A percentile compares a stretch with the other conserved stretches of the same genome.
Conservation (phyloP, 371 early-diverging fungal species). For the Mortierella sp. region DNA sequence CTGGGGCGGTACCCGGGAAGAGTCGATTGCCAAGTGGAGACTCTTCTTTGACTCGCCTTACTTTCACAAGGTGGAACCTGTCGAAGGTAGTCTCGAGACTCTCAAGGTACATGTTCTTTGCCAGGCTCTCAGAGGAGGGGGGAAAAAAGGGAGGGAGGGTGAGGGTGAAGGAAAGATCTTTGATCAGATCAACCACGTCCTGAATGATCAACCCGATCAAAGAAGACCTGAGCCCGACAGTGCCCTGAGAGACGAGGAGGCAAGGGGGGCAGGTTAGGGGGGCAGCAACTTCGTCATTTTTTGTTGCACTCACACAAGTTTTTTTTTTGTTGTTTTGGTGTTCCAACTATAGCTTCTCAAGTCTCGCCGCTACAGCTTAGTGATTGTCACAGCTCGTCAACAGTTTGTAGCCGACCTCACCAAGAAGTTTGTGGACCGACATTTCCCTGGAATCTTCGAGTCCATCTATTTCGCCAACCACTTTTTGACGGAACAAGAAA, state of each 20-base stretch:
- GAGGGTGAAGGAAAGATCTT: no score
- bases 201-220: no score
- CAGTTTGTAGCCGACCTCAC: slow-evolving; percentile 63
- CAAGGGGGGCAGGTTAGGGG: no score
- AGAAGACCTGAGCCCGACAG: no score
- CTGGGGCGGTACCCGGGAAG: slow-evolving; percentile 62
- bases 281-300: no score
- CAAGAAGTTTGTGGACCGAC: slow-evolving; percentile 62
- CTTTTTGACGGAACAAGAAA: slow-evolving; percentile 57
- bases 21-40: slow-evolving; percentile 58
- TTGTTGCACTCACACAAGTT: no score
- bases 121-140: no score
- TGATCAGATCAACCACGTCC: no score
- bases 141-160: no score
- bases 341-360: slow-evolving; percentile 48
- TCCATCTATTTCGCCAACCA: slow-evolving; percentile 64
- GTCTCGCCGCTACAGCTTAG: slow-evolving; percentile 58
- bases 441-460: slow-evolving; percentile 64
- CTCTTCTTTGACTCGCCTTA: slow-evolving; percentile 61
- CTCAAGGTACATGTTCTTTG: slow-evolving; percentile 57
- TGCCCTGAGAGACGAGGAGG: no score
- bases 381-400: slow-evolving; percentile 62
- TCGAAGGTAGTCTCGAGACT: slow-evolving; percentile 63
- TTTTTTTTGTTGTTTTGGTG: no score
- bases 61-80: slow-evolving; percentile 60